These are phyloP conservation scores for Aspergillus sp. DNA, from an alignment of 2,329 filamentous ascomycete species.

Conservation along the genomic window DNA sequence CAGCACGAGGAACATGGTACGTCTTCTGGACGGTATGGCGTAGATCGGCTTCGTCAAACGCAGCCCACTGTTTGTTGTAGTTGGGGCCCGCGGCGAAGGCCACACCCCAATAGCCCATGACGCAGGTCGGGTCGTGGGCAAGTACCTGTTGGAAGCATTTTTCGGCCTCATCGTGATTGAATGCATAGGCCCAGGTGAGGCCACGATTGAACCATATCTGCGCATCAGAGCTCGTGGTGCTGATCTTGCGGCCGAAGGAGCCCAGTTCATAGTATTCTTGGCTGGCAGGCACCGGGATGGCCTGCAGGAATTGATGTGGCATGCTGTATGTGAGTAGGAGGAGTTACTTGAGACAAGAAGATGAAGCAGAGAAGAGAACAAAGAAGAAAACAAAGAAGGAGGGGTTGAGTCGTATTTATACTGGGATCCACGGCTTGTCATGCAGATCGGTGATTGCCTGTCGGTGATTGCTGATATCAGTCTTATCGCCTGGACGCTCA, in stretches of 20 bases:
- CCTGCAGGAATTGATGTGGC: background rate
- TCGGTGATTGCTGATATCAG: background rate
- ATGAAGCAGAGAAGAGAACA: background rate
- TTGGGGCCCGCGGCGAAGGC: conserved; percentile 71
- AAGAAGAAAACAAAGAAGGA: background rate
- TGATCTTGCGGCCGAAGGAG: conserved; percentile 35
- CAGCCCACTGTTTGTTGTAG: conserved; percentile 74
- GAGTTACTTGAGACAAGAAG: background rate
- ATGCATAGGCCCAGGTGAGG: conserved; percentile 39
- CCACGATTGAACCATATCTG: conserved; percentile 41
- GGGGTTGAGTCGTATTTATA: background rate
- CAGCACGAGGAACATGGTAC: background rate
- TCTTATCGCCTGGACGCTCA: background rate
- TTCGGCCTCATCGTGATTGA: conserved; percentile 40
- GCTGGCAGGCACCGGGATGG: background rate
- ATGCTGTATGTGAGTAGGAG: background rate
- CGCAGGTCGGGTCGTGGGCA: conserved; percentile 30
- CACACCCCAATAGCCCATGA: conserved; percentile 41
- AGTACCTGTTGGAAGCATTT: conserved; percentile 36
- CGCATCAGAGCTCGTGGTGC: conserved; percentile 27
- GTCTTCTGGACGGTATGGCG: conserved; percentile 37
- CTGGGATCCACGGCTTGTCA: background rate
- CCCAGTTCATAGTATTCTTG: conserved; percentile 36
- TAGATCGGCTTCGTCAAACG: conserved; percentile 65
- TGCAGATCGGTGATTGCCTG: background rate